Evolutionary conservation across 768 basidiomycete genomes (phyloP).

Genomic region (Boletales sp.): DNA sequence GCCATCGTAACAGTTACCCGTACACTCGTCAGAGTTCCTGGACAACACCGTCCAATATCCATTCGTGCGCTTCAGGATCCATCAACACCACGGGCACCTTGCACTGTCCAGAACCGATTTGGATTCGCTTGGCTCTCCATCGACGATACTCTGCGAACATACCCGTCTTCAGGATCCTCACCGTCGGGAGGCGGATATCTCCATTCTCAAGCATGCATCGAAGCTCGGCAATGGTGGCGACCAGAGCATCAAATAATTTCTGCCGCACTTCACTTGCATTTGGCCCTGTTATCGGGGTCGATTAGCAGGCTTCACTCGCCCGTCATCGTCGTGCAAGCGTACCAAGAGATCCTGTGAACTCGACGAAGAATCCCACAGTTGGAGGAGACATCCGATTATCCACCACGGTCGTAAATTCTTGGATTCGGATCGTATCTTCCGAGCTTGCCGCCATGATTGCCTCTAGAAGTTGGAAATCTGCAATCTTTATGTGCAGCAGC

Average conservation of each 20-base stretch:
- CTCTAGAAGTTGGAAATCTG: constrained; percentile 7
- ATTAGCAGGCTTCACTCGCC: not conserved
- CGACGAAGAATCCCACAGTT: constrained; percentile 16
- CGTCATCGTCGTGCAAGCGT: not conserved
- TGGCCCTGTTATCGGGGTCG: constrained; percentile 1
- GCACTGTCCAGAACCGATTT: constrained; percentile 4
- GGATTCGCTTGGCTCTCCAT: constrained; percentile 6
- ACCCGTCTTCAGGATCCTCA: constrained; percentile 18
- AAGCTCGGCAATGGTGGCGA: not conserved
- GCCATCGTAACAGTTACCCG: too few species aligned
- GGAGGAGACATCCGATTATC: constrained; percentile 9
- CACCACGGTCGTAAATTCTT: constrained; percentile 10
- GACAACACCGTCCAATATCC: constrained; percentile 16
- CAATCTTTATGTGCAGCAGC: constrained; percentile 1
- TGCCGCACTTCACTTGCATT: not conserved
- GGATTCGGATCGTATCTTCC: constrained; percentile 3
- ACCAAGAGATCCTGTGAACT: constrained; percentile 10
- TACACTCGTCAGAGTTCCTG: constrained; percentile 7
- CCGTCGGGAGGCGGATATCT: constrained; percentile 12
- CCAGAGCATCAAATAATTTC: constrained; percentile 9
- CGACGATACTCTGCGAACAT: constrained; percentile 18
- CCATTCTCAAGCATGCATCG: not conserved
- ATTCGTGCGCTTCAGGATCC: constrained; percentile 5
- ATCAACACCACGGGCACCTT: constrained; percentile 14
- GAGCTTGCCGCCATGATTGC: not conserved